These are phyloP conservation scores for Herpetomonas tarakana DNA, from an alignment of 208 protist genomes.

Conservation along the genomic window DNA sequence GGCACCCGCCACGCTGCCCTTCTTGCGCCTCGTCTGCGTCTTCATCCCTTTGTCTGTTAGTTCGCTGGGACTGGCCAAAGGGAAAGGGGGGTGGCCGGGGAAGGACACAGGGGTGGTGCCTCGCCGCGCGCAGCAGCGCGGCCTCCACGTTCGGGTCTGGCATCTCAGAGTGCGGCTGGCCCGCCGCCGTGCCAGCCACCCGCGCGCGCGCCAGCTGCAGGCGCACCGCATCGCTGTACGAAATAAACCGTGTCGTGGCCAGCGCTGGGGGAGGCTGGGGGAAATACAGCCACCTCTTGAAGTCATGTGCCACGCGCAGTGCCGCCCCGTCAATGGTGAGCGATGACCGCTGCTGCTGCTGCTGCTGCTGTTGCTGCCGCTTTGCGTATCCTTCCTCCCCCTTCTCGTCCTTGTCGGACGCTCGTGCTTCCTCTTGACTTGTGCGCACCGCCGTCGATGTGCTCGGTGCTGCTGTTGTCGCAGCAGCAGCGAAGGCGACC, in stretches of 20 bases:
- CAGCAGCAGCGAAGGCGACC: no score
- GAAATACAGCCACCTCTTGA: background rate
- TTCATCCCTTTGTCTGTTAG: no score
- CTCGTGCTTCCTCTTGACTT: background rate
- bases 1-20: background rate
- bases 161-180: background rate
- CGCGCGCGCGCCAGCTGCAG: no score
- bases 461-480: no score
- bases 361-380: conserved; percentile 1
- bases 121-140: conserved; percentile 45
- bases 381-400: background rate
- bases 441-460: no score
- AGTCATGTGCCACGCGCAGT: background rate
- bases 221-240: background rate
- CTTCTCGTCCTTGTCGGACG: background rate
- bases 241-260: background rate
- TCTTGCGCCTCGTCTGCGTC: background rate
- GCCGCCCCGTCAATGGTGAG: conserved; percentile 21
- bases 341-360: conserved; percentile 7
- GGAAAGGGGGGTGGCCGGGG: conserved; percentile 36
- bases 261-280: background rate
- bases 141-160: conserved; percentile 22
- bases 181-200: background rate
- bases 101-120: conserved; percentile 43
- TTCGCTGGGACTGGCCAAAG: conserved; percentile 6